Conservation (phyloP, 306 rosid genomes). For the Rosa chinensis region DNA sequence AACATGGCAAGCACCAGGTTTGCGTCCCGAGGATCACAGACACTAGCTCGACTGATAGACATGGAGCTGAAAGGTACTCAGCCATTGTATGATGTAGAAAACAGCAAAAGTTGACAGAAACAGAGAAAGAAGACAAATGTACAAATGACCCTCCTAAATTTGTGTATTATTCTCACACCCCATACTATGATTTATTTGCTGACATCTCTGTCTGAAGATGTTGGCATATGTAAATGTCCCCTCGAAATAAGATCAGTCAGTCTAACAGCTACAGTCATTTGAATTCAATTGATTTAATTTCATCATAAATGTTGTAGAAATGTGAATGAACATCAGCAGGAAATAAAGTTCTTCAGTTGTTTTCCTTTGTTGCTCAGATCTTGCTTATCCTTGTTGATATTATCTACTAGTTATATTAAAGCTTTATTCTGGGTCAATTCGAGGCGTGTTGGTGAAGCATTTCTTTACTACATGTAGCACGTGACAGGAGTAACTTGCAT, state of each 20-base stretch:
- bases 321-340: conserved; percentile 19
- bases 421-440: background rate
- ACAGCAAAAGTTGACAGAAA: conserved; percentile 43
- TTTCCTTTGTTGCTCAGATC: background rate
- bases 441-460: background rate
- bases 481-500: conserved; percentile 10
- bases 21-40: conserved; percentile 50
- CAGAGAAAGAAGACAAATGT: conserved; percentile 48
- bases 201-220: conserved; percentile 35
- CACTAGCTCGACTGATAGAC: conserved; percentile 36
- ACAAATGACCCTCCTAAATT: conserved; percentile 52
- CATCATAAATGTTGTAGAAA: conserved; percentile 17
- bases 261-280: conserved; percentile 35
- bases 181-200: conserved; percentile 49
- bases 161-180: conserved; percentile 65
- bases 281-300: conserved; percentile 38
- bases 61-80: conserved; percentile 34
- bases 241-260: conserved; percentile 51
- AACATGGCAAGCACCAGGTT: conserved; percentile 53
- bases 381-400: background rate
- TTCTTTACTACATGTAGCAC: conserved; percentile 9
- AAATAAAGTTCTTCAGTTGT: conserved; percentile 14
- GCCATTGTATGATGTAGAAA: conserved; percentile 46
- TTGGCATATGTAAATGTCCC: conserved; percentile 76
- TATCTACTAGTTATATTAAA: background rate